Conservation (phyloP, 768 basidiomycete genomes). For the Trametes gibbosa region DNA sequence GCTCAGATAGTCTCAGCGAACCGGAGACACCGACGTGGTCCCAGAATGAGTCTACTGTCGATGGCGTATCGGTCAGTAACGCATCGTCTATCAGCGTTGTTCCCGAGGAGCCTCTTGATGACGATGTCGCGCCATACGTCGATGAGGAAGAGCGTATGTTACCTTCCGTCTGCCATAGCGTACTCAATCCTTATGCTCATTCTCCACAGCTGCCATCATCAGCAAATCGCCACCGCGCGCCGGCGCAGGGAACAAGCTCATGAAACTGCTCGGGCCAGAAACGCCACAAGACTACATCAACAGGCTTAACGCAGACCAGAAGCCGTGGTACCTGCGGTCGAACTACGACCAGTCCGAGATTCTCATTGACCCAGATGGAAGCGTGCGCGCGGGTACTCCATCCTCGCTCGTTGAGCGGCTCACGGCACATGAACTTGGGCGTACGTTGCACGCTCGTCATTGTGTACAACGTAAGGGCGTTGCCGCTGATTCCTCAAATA, state of each 20-base stretch:
- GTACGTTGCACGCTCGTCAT: constrained; percentile 41
- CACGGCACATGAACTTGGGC: constrained; percentile 86
- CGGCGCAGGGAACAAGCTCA: constrained; percentile 52
- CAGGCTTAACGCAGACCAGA: constrained; percentile 39
- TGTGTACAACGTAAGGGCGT: background rate
- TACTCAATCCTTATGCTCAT: background rate
- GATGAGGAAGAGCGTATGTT: constrained; percentile 28
- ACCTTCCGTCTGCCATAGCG: background rate
- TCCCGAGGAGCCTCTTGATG: constrained; percentile 7
- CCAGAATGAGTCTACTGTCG: constrained; percentile 1
- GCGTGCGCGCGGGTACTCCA: constrained; percentile 84
- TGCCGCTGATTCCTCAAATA: background rate
- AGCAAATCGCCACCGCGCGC: constrained; percentile 29
- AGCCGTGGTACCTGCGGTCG: constrained; percentile 84
- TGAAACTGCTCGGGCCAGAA: constrained; percentile 64
- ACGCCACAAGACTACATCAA: constrained; percentile 45
- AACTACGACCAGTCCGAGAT: constrained; percentile 81
- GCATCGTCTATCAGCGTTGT: constrained; percentile 8
- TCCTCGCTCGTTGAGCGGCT: constrained; percentile 84
- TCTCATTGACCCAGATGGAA: constrained; percentile 78
- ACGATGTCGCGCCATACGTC: constrained; percentile 13
- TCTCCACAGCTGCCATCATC: constrained; percentile 11
- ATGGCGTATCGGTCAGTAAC: constrained; percentile 5
- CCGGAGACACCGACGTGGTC: constrained; percentile 22
- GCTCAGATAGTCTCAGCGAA: constrained; percentile 19